These are phyloP conservation scores for Parathielavia hyrcaniae DNA, from an alignment of 495 filamentous ascomycete species.

Conservation along the genomic window DNA sequence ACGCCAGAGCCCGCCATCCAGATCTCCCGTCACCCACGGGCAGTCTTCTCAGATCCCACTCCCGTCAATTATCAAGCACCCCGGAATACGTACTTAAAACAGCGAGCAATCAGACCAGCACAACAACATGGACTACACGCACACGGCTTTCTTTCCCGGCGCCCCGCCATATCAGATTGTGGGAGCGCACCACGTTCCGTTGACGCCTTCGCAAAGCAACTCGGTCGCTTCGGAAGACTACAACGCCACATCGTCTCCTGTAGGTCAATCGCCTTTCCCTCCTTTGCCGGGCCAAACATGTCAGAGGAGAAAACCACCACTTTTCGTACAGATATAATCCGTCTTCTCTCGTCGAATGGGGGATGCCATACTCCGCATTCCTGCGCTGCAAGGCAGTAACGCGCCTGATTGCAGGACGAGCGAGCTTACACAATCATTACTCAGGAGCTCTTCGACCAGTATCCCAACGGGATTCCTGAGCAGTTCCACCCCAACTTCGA, in stretches of 20 bases:
- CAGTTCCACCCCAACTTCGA: conserved; percentile 42
- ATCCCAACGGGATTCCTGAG: conserved; percentile 38
- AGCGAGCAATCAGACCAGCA: neutral
- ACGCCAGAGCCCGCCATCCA: too few species aligned
- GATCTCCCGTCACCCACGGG: neutral
- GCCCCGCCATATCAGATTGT: conserved; percentile 52
- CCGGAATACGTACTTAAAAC: neutral
- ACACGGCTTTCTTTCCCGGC: conserved; percentile 40
- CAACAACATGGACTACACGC: conserved; percentile 42
- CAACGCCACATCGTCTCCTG: conserved; percentile 48
- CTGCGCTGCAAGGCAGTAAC: conserved; percentile 23
- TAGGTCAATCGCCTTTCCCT: conserved; percentile 39
- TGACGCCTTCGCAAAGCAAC: conserved; percentile 49
- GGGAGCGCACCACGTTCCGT: conserved; percentile 42
- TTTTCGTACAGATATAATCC: conserved; percentile 20
- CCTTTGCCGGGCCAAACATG: neutral
- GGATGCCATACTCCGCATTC: conserved; percentile 26
- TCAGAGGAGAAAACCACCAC: neutral
- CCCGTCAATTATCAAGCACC: neutral
- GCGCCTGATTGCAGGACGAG: conserved; percentile 21
- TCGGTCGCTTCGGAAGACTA: conserved; percentile 49
- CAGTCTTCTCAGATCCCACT: neutral
- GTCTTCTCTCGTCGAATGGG: neutral
- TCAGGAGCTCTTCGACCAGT: conserved; percentile 44
- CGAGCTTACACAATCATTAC: conserved; percentile 39